Conservation (phyloP, 768 basidiomycete species). For the Boletus speciosus region DNA sequence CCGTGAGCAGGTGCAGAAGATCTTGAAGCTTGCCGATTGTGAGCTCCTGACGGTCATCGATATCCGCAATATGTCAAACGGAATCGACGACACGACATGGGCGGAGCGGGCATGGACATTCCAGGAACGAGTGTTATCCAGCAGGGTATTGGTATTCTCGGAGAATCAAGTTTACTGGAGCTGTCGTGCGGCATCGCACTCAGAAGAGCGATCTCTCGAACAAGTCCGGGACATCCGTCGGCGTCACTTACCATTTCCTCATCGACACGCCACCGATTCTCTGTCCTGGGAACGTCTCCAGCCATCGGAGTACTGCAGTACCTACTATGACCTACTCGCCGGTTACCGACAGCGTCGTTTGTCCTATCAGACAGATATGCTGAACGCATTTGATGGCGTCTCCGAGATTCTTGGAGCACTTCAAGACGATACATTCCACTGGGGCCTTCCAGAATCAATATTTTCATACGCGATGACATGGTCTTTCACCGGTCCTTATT, state of each 20-base stretch:
- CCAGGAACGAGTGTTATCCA: conserved; percentile 15
- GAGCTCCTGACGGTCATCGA: conserved; percentile 12
- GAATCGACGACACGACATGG: conserved; percentile 6
- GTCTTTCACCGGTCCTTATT: too few relatives aligned
- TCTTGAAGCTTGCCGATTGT: neutral
- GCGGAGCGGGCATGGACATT: conserved; percentile 18
- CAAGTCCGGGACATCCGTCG: neutral
- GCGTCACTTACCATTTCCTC: neutral
- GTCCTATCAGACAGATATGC: too few relatives aligned
- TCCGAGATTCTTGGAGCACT: too few relatives aligned
- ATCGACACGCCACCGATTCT: neutral
- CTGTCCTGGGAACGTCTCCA: too few relatives aligned
- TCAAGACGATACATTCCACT: too few relatives aligned
- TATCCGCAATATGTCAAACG: neutral
- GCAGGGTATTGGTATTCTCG: conserved; percentile 17
- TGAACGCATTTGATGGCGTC: too few relatives aligned
- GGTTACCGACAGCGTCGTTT: too few relatives aligned
- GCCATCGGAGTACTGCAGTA: too few relatives aligned
- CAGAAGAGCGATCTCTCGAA: conserved; percentile 14
- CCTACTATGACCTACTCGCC: too few relatives aligned
- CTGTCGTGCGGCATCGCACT: conserved; percentile 3
- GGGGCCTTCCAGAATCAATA: too few relatives aligned
- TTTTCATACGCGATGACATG: too few relatives aligned
- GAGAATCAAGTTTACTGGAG: conserved; percentile 16
- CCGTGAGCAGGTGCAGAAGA: conserved; percentile 2